These are phyloP conservation scores for Glycine soja DNA, from an alignment of 306 rosid genomes.

Conservation along the genomic window DNA sequence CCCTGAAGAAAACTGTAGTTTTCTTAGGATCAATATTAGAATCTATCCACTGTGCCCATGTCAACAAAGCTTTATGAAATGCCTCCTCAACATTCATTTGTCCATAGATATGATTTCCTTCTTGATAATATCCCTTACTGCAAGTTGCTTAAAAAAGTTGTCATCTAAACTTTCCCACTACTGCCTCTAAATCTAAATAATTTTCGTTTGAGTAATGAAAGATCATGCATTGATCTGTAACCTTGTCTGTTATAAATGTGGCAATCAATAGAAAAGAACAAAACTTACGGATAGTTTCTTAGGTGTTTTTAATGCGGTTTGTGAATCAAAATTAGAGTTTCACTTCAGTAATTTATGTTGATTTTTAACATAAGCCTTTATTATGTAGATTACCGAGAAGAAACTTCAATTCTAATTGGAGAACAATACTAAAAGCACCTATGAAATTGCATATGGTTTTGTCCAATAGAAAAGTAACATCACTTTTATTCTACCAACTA, in stretches of 20 bases:
- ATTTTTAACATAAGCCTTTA: no score
- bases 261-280: no score
- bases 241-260: background rate
- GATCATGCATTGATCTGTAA: background rate
- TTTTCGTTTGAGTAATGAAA: constrained; percentile 3
- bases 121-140: constrained; percentile 97
- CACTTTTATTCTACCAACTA: constrained; percentile 32
- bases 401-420: no score
- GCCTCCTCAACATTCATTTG: constrained; percentile 84
- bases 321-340: no score
- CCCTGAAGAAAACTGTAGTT: constrained; percentile 81
- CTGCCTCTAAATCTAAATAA: constrained; percentile 13
- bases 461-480: background rate
- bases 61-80: constrained; percentile 76
- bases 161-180: constrained; percentile 31
- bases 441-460: no score
- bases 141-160: constrained; percentile 30
- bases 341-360: no score
- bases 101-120: constrained; percentile 82
- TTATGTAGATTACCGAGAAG: no score
- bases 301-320: background rate
- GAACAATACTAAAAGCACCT: no score
- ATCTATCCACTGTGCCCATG: constrained; percentile 94
- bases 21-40: constrained; percentile 67
- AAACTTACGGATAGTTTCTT: no score